Percentiles rank a stretch among this genome's conserved stretches.
Conservation (phyloP, 257 asterid species). For the Eucommia ulmoides region DNA sequence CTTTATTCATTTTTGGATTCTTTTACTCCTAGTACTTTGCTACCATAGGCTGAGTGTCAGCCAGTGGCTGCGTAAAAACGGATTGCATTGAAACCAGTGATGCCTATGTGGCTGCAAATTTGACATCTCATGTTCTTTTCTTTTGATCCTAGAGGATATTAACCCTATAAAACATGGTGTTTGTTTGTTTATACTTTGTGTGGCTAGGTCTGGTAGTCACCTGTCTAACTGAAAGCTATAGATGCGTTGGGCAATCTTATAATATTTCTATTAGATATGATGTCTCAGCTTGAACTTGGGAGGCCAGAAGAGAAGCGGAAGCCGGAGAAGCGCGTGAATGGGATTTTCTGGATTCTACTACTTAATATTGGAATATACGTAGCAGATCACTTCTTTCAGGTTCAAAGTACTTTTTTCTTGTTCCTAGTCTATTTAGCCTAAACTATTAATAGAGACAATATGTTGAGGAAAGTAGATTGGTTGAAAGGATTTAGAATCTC, state of each 20-base stretch:
- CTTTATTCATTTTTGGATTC: neutral
- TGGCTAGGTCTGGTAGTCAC: too few species aligned
- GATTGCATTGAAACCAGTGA: too few species aligned
- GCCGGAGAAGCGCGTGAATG: conserved; percentile 64
- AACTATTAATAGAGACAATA: too few species aligned
- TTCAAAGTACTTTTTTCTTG: conserved; percentile 7
- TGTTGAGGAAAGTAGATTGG: too few species aligned
- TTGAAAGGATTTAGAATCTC: too few species aligned
- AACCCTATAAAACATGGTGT: too few species aligned
- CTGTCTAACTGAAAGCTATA: neutral
- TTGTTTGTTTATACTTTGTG: too few species aligned
- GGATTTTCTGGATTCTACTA: conserved; percentile 87
- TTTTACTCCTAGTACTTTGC: neutral
- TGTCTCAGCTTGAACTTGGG: conserved; percentile 74
- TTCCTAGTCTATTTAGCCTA: neutral
- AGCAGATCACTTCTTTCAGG: conserved; percentile 91
- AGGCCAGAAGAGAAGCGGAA: conserved; percentile 41
- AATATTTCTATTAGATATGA: conserved; percentile 56
- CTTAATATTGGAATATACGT: conserved; percentile 64
- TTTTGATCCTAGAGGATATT: too few species aligned
- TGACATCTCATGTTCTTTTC: neutral
- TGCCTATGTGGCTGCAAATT: neutral
- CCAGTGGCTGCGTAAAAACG: too few species aligned
- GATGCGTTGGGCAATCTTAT: conserved; percentile 18
- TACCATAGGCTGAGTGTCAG: too few species aligned